Conservation (phyloP, 192 early-diverging fungal genomes). For the Gryganskiella cystojenkinii region DNA sequence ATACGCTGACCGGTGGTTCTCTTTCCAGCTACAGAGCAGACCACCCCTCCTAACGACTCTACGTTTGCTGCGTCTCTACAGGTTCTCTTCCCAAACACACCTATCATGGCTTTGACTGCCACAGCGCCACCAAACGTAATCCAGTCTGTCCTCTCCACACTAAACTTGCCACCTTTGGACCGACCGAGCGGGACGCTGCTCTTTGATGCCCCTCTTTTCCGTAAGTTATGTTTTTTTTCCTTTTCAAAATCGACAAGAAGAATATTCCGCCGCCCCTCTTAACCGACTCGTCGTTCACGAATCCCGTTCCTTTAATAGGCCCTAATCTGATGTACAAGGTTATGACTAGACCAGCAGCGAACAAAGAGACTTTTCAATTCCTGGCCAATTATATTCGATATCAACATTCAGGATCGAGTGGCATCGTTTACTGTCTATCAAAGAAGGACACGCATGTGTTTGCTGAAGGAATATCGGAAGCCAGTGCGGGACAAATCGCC, state of each 20-base stretch:
- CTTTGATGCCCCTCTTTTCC: constrained; percentile 70
- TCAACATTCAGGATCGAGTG: constrained; percentile 58
- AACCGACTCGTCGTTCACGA: no score
- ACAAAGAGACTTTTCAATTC: constrained; percentile 55
- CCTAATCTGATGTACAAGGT: constrained; percentile 74
- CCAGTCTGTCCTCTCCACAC: constrained; percentile 29
- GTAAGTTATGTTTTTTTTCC: no score
- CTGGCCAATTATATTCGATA: constrained; percentile 67
- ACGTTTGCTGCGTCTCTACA: no score
- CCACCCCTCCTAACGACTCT: no score
- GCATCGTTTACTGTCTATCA: constrained; percentile 78
- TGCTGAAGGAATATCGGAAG: constrained; percentile 56
- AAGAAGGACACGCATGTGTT: constrained; percentile 71
- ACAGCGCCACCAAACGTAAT: constrained; percentile 69
- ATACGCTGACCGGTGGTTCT: not conserved
- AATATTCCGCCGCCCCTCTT: no score
- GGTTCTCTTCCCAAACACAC: constrained; percentile 74
- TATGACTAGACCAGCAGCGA: constrained; percentile 54
- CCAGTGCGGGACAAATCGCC: constrained; percentile 57
- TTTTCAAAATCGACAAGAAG: no score
- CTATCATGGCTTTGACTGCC: constrained; percentile 94
- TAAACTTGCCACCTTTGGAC: constrained; percentile 33
- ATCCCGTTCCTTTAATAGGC: no score
- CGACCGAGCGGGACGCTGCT: constrained; percentile 59
- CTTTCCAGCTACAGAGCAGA: constrained; percentile 59